Conservation (phyloP, 495 filamentous ascomycete genomes). For the Xylaria nigripes region DNA sequence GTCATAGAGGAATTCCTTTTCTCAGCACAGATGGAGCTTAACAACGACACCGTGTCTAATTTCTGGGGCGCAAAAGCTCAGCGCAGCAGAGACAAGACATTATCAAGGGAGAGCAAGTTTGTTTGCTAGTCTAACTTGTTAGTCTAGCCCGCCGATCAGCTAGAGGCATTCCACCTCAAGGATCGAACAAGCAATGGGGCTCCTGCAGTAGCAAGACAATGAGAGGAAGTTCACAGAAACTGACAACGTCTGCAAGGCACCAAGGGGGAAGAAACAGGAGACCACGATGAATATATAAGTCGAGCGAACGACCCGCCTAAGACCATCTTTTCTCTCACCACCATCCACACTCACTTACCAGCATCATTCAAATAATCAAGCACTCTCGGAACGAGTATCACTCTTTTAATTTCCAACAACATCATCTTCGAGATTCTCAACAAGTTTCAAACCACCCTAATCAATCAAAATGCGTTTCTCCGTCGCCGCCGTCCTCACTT, state of each 20-base stretch:
- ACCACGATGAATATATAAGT: conserved; percentile 23
- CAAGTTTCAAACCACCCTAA: conserved; percentile 1
- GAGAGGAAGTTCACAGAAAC: neutral
- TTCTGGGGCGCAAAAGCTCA: neutral
- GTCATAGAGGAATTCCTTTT: neutral
- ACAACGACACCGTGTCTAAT: conserved; percentile 12
- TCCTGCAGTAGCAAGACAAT: conserved; percentile 7
- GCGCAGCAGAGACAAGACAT: conserved; percentile 18
- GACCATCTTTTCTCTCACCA: conserved; percentile 4
- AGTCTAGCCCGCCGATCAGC: conserved; percentile 8
- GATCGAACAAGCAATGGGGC: neutral
- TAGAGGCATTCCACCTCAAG: conserved; percentile 14
- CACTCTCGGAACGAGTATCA: conserved; percentile 24
- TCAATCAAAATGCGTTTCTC: conserved; percentile 28
- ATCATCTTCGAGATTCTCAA: conserved; percentile 9
- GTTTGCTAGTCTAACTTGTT: neutral
- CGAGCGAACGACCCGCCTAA: conserved; percentile 4
- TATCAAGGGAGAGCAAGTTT: conserved; percentile 15
- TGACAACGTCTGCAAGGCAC: neutral
- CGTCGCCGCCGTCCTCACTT: conserved; percentile 23
- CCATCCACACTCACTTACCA: conserved; percentile 18
- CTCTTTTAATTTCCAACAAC: conserved; percentile 20
- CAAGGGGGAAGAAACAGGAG: neutral
- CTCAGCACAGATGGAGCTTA: conserved; percentile 5
- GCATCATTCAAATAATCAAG: conserved; percentile 13